Evolutionary conservation across 1,284 basidiomycete species (phyloP).

Genomic region (Anthracocystis panici-leucophaei): DNA sequence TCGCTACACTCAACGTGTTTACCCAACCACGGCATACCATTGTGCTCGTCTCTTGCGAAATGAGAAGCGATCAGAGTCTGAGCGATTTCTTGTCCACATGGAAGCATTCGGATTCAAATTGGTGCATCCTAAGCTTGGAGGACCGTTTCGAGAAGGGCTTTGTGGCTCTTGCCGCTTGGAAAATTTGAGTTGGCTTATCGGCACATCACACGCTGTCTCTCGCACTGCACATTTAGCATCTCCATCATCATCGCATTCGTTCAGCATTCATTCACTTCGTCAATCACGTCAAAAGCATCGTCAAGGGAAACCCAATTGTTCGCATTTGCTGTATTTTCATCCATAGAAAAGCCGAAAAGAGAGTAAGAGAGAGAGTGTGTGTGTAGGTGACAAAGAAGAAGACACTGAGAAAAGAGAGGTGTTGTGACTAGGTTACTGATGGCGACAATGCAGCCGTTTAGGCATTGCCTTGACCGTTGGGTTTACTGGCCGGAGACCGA

Average conservation of each 20-base stretch:
- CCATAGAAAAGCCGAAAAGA: neutral
- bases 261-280: neutral
- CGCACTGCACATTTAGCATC: neutral
- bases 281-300: conserved; percentile 5
- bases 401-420: neutral
- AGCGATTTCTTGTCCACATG: conserved; percentile 52
- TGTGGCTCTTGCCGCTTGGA: conserved; percentile 46
- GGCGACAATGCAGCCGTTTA: conserved; percentile 1
- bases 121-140: conserved; percentile 45
- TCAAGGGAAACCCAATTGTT: conserved; percentile 15
- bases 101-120: conserved; percentile 23
- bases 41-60: conserved; percentile 57
- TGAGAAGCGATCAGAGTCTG: conserved; percentile 55
- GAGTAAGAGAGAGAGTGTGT: neutral
- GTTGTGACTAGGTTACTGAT: neutral
- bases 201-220: neutral
- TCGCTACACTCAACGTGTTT: conserved; percentile 56
- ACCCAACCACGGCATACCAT: conserved; percentile 40
- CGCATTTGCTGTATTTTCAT: conserved; percentile 9
- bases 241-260: conserved; percentile 2
- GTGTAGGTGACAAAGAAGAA: neutral
- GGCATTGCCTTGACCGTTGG: conserved; percentile 30
- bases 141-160: conserved; percentile 50
- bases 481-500: conserved; percentile 33
- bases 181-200: conserved; percentile 1